A percentile compares a stretch with the other conserved stretches of the same genome.
Evolutionary conservation across 139 green algal genomes (phyloP).

Genomic region (Chlamydomonas urium): DNA sequence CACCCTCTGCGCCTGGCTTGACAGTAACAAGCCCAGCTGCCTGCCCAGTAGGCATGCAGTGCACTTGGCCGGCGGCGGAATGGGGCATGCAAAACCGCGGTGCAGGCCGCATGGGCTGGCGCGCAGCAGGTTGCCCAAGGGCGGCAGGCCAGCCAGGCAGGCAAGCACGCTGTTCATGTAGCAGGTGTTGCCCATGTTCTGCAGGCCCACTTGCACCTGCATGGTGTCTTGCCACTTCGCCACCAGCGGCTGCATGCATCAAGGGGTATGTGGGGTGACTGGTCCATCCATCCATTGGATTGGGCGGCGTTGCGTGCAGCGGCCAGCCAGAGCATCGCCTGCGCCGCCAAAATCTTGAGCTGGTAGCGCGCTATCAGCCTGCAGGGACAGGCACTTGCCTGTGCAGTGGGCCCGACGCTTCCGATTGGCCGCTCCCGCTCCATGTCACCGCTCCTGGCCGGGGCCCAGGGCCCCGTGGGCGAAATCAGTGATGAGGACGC

Average conservation of each 20-base stretch:
- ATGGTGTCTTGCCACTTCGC: neutral
- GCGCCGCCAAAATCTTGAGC: no score
- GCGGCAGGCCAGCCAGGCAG: conserved; percentile 83
- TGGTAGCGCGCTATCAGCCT: neutral
- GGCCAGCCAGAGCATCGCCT: no score
- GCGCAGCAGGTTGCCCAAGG: conserved; percentile 45
- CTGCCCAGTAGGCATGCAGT: conserved; percentile 44
- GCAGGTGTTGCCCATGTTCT: conserved; percentile 94
- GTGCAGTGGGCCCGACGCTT: no score
- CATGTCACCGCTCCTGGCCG: no score
- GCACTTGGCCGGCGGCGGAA: conserved; percentile 28
- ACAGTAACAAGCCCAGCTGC: conserved; percentile 22
- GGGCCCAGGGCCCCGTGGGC: no score
- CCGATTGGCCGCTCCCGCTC: no score
- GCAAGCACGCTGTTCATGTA: conserved; percentile 95
- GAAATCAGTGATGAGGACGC: no score
- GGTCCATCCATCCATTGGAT: neutral
- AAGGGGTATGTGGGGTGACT: neutral
- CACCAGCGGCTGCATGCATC: neutral
- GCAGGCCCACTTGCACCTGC: conserved; percentile 44
- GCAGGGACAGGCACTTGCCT: no score
- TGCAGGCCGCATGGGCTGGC: neutral
- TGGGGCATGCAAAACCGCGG: neutral
- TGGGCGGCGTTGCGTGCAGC: no score
- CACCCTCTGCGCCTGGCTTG: neutral